Evolutionary conservation across 2,329 filamentous ascomycete species (phyloP).

Genomic region (Fusarium fracticaudum): DNA sequence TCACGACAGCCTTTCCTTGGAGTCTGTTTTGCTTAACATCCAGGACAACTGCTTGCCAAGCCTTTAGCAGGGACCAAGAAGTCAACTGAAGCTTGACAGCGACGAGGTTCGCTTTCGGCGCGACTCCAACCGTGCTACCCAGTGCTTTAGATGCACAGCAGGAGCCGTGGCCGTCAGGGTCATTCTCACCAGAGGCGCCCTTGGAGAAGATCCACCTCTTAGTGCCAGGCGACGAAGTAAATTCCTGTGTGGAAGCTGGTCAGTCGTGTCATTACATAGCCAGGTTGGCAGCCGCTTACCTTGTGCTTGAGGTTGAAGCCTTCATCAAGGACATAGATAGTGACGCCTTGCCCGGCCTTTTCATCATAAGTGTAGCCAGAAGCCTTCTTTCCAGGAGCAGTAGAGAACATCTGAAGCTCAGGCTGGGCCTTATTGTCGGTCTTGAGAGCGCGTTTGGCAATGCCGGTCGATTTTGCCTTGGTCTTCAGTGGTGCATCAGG

Average conservation of each 20-base stretch:
- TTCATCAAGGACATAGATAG: background rate
- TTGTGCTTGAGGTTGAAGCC: background rate
- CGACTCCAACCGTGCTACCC: background rate
- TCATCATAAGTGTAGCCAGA: background rate
- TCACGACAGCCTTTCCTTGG: background rate
- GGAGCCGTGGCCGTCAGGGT: background rate
- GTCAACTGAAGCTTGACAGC: background rate
- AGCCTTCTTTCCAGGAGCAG: background rate
- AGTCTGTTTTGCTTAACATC: background rate
- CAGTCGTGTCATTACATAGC: background rate
- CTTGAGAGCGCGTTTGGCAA: background rate
- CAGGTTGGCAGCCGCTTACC: too few relatives aligned
- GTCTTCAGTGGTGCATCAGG: background rate
- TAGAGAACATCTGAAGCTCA: background rate
- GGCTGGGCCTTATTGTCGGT: background rate
- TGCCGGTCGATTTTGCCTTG: fast-evolving
- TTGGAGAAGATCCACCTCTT: background rate
- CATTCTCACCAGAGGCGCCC: background rate
- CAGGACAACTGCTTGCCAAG: background rate
- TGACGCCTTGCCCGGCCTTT: background rate
- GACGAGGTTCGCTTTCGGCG: background rate
- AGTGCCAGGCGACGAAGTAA: background rate
- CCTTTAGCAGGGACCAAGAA: background rate
- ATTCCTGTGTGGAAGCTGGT: background rate
- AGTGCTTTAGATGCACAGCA: background rate